Evolutionary conservation across 352 stramenopile species (phyloP).

Genomic region (Pythium graminicola): DNA sequence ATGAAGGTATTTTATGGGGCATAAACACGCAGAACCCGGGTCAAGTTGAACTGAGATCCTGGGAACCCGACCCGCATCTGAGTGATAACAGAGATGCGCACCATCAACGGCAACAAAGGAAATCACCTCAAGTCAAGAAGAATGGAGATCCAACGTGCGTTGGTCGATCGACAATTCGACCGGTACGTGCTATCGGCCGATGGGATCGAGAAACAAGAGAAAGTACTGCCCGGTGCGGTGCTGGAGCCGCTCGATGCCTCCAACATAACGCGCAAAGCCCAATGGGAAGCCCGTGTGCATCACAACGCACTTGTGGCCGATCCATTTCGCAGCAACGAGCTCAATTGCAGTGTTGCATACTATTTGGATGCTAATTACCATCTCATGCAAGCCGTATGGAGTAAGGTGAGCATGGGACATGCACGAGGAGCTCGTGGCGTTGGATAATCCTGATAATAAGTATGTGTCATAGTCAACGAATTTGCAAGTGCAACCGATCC

Average conservation of each 20-base stretch:
- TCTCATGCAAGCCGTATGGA: slow-evolving; percentile 46
- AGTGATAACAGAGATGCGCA: slow-evolving; percentile 14
- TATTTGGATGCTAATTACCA: slow-evolving; percentile 57
- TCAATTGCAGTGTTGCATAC: slow-evolving; percentile 40
- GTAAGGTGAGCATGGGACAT: slow-evolving; percentile 21
- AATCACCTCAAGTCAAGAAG: not conserved
- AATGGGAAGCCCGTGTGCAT: slow-evolving; percentile 66
- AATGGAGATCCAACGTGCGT: slow-evolving; percentile 58
- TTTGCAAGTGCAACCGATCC: slow-evolving; percentile 27
- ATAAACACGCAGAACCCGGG: slow-evolving; percentile 10
- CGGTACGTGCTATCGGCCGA: slow-evolving; percentile 53
- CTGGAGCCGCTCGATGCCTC: slow-evolving; percentile 40
- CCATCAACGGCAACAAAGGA: slow-evolving; percentile 10
- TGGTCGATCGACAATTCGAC: slow-evolving; percentile 77
- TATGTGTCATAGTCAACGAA: slow-evolving; percentile 16
- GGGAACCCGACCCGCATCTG: slow-evolving; percentile 6
- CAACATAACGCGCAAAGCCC: slow-evolving; percentile 53
- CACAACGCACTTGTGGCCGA: slow-evolving; percentile 57
- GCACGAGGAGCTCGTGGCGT: no score
- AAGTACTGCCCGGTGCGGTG: slow-evolving; percentile 24
- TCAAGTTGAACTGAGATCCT: slow-evolving; percentile 7
- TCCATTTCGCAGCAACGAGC: slow-evolving; percentile 40
- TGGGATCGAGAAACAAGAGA: slow-evolving; percentile 26
- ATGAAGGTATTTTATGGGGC: not conserved
- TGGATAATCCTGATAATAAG: not conserved